Evolutionary conservation across 2,329 filamentous ascomycete species (phyloP).

Genomic region (Cladosporium sp.): DNA sequence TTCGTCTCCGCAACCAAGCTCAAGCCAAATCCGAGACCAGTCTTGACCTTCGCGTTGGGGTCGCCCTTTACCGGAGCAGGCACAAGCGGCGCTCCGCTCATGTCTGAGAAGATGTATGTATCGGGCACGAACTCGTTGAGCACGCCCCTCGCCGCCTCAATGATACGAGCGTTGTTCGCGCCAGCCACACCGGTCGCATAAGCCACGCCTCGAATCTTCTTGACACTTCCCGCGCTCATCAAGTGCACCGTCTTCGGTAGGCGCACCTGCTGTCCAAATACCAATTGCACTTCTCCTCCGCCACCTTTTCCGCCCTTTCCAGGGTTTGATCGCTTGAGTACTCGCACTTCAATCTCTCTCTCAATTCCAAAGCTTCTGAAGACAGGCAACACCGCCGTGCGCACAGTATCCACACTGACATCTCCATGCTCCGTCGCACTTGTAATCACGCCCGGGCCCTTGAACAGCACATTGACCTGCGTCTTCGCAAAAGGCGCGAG

Average conservation of each 20-base stretch:
- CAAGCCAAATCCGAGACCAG: slow-evolving; percentile 87
- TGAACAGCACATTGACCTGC: slow-evolving; percentile 84
- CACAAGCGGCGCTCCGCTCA: slow-evolving; percentile 56
- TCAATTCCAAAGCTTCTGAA: slow-evolving; percentile 89
- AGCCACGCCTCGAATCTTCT: slow-evolving; percentile 84
- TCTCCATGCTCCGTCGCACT: slow-evolving; percentile 78
- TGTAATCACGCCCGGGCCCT: slow-evolving; percentile 89
- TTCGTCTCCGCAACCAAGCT: slow-evolving; percentile 90
- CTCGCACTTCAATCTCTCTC: slow-evolving; percentile 76
- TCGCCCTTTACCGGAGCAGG: slow-evolving; percentile 68
- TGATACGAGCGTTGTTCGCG: slow-evolving; percentile 92
- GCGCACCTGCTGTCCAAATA: slow-evolving; percentile 89
- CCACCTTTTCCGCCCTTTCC: slow-evolving; percentile 72
- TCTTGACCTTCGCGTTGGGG: slow-evolving; percentile 48
- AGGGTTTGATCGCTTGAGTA: slow-evolving; percentile 74
- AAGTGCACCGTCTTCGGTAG: slow-evolving; percentile 92
- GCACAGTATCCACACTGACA: slow-evolving; percentile 86
- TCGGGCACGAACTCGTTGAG: slow-evolving; percentile 83
- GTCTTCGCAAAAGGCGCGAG: slow-evolving; percentile 91
- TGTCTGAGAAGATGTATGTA: slow-evolving; percentile 78
- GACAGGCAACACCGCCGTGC: slow-evolving; percentile 85
- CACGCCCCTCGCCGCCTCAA: slow-evolving; percentile 80
- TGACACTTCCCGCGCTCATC: slow-evolving; percentile 76
- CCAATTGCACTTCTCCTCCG: slow-evolving; percentile 85
- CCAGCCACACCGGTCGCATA: slow-evolving; percentile 90